Percentiles rank a stretch among this genome's conserved stretches.
Conservation (phyloP, 2,329 filamentous ascomycete genomes). For the Gnomoniopsis sp. region DNA sequence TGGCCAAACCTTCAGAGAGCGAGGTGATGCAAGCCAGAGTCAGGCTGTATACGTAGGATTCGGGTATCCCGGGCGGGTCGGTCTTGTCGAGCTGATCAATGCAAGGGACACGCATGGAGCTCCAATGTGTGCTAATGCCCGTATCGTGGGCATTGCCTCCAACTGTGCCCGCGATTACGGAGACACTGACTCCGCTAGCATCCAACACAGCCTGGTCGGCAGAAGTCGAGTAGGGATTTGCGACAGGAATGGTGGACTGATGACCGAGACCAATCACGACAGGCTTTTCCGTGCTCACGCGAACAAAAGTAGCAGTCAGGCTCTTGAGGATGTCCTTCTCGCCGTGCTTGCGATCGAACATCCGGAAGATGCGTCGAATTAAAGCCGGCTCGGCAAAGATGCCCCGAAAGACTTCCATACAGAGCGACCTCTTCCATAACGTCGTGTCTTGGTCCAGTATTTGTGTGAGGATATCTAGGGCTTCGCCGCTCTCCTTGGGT, state of each 20-base stretch:
- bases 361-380: slow-evolving; percentile 73
- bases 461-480: slow-evolving; percentile 76
- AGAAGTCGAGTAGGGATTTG: slow-evolving; percentile 53
- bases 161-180: slow-evolving; percentile 71
- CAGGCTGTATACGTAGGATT: slow-evolving; percentile 90
- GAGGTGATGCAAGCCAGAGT: slow-evolving; percentile 85
- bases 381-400: slow-evolving; percentile 79
- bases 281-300: slow-evolving; percentile 87
- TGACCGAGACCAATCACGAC: slow-evolving; percentile 82
- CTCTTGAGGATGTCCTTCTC: slow-evolving; percentile 76
- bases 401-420: slow-evolving; percentile 85
- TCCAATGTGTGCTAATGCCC: slow-evolving; percentile 90
- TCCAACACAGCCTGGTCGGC: slow-evolving; percentile 87
- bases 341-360: slow-evolving; percentile 72
- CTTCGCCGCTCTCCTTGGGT: slow-evolving; percentile 76
- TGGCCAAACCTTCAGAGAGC: slow-evolving; percentile 87
- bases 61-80: slow-evolving; percentile 77
- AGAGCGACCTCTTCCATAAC: slow-evolving; percentile 83
- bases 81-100: slow-evolving; percentile 94
- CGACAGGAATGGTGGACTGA: slow-evolving; percentile 78
- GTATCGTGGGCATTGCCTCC: slow-evolving; percentile 64
- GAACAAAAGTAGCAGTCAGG: slow-evolving; percentile 84
- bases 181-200: slow-evolving; percentile 77
- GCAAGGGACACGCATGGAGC: slow-evolving; percentile 78
- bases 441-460: slow-evolving; percentile 82